phyloP scores from a whole-genome alignment of 2,329 filamentous ascomycete genomes.

The Fusarium verticillioides region DNA sequence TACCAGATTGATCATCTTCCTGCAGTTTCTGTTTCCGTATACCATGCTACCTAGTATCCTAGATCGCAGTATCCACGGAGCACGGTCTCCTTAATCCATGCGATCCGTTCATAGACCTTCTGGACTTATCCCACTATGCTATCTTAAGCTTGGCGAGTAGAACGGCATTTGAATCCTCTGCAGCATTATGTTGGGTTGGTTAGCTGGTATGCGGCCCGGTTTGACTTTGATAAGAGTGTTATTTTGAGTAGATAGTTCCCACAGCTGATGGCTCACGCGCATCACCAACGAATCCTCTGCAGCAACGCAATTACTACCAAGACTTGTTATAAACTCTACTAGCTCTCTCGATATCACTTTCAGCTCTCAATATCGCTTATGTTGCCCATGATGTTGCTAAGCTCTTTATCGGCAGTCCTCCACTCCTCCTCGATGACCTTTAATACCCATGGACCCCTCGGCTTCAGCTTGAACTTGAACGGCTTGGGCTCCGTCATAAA shows the following conservation, averaged over 20 bases:
- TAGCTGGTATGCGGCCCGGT: too few species aligned
- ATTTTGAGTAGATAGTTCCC: too few species aligned
- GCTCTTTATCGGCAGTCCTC: not conserved
- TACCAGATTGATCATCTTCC: not conserved
- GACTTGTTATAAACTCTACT: accelerated
- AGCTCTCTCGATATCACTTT: accelerated
- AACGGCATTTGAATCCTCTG: not conserved
- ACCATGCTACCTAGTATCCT: not conserved
- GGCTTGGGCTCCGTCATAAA: not conserved
- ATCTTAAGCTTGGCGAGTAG: not conserved
- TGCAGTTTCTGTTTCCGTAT: not conserved
- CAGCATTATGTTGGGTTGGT: not conserved
- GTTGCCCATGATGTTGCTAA: not conserved
- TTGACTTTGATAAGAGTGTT: too few species aligned
- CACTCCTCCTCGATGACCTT: not conserved
- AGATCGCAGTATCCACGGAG: not conserved
- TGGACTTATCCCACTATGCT: not conserved
- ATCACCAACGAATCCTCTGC: not conserved
- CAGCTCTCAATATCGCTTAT: not conserved
- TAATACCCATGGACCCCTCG: not conserved
- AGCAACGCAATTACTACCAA: not conserved
- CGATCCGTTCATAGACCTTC: not conserved
- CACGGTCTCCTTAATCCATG: not conserved
- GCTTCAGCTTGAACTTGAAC: not conserved
- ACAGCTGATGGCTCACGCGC: too few species aligned